Conservation (phyloP, 2,329 filamentous ascomycete species). For the Aspergillus terreus region DNA sequence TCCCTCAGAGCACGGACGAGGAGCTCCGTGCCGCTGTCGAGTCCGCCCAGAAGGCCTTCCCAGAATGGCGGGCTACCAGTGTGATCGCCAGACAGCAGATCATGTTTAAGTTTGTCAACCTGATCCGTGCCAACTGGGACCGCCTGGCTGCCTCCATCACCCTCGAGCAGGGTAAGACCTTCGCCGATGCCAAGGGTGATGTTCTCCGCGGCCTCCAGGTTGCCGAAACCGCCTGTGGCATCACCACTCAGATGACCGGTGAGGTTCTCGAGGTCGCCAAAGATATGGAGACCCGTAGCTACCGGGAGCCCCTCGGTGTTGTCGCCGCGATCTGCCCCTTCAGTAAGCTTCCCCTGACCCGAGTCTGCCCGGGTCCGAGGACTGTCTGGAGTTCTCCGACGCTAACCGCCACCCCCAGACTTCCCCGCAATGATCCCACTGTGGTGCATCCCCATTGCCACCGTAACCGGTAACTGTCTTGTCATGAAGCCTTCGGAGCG, state of each 20-base stretch:
- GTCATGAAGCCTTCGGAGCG: constrained; percentile 65
- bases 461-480: constrained; percentile 62
- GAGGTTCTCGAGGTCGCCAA: constrained; percentile 67
- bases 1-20: constrained; percentile 62
- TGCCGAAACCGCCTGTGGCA: constrained; percentile 64
- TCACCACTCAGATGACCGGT: constrained; percentile 62
- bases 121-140: constrained; percentile 65
- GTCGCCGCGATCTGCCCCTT: constrained; percentile 65
- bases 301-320: constrained; percentile 62
- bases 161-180: constrained; percentile 66
- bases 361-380: not conserved
- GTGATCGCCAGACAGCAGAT: constrained; percentile 60
- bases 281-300: constrained; percentile 67
- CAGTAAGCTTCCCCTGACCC: constrained; percentile 41
- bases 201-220: constrained; percentile 64
- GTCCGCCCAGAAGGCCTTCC: constrained; percentile 62
- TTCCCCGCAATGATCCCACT: constrained; percentile 70
- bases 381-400: constrained; percentile 1
- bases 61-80: constrained; percentile 57
- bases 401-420: constrained; percentile 41
- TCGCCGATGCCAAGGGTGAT: constrained; percentile 64
- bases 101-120: constrained; percentile 62
- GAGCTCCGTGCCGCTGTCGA: constrained; percentile 60
- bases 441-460: constrained; percentile 63
- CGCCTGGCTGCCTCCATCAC: constrained; percentile 63